phyloP scores from a whole-genome alignment of 176 grass and related monocot species.

The Musa beccarii region DNA sequence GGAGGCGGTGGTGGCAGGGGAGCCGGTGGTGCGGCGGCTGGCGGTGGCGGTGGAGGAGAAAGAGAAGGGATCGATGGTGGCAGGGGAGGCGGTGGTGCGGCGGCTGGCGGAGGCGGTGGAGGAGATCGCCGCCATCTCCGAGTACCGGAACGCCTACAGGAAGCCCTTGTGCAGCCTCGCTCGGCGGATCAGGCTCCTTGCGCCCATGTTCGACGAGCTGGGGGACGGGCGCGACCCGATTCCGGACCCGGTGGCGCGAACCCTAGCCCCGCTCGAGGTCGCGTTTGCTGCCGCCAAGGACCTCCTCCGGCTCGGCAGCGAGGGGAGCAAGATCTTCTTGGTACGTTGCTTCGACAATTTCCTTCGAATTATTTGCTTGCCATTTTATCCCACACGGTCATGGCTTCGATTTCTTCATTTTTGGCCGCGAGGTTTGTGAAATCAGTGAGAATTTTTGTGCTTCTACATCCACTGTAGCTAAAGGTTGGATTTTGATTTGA shows the following conservation, averaged over 20 bases:
- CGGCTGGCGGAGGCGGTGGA: conserved; percentile 34
- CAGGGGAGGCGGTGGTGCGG: conserved; percentile 30
- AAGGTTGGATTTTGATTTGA: background rate
- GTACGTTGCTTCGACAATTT: conserved; percentile 24
- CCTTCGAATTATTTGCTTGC: background rate
- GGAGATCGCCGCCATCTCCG: conserved; percentile 61
- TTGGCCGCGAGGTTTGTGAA: background rate
- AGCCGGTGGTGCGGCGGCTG: too few species aligned
- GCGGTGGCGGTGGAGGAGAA: background rate
- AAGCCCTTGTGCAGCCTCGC: conserved; percentile 73
- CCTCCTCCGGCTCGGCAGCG: conserved; percentile 57
- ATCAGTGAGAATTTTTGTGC: background rate
- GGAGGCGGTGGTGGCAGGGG: conserved; percentile 8
- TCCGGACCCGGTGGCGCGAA: conserved; percentile 22
- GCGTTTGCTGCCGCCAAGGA: conserved; percentile 49
- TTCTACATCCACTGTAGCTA: background rate
- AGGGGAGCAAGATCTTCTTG: conserved; percentile 93
- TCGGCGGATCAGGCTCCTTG: conserved; percentile 84
- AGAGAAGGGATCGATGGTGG: conserved; percentile 7
- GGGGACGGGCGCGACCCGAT: conserved; percentile 45
- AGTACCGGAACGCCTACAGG: conserved; percentile 76
- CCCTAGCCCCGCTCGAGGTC: conserved; percentile 37
- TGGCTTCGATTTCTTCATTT: background rate
- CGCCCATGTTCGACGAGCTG: conserved; percentile 88
- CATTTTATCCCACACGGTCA: background rate